These are phyloP conservation scores for Solanum appendiculatum DNA, from an alignment of 257 asterid genomes.

Conservation along the genomic window DNA sequence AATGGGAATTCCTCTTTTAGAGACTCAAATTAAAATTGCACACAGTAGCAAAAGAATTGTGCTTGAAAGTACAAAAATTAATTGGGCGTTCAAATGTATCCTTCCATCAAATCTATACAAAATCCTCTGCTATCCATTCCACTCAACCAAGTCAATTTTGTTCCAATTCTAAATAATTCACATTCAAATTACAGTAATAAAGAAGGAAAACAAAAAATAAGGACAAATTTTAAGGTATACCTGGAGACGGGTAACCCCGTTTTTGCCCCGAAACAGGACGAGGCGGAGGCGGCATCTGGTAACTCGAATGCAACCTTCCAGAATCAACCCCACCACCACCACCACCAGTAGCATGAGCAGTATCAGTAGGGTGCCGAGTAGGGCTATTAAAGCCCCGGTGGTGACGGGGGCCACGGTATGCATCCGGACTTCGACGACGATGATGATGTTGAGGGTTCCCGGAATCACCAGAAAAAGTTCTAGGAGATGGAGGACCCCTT, in stretches of 20 bases:
- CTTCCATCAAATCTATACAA: background rate
- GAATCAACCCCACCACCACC: constrained; percentile 19
- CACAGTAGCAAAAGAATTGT: background rate
- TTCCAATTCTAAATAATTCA: background rate
- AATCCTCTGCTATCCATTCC: background rate
- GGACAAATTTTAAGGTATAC: constrained; percentile 8
- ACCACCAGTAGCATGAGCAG: constrained; percentile 22
- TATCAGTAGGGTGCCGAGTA: constrained; percentile 35
- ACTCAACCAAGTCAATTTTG: background rate
- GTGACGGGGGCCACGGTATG: background rate
- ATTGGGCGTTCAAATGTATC: background rate
- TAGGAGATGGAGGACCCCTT: background rate
- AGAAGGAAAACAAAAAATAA: background rate
- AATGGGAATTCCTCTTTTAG: background rate
- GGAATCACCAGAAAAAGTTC: constrained; percentile 15
- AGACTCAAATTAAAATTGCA: background rate
- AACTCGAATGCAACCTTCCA: constrained; percentile 32
- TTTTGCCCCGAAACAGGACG: constrained; percentile 54
- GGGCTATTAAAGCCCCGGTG: constrained; percentile 4
- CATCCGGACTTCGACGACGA: background rate
- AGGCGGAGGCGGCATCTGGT: constrained; percentile 19
- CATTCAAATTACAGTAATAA: background rate
- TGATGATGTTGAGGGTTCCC: constrained; percentile 4
- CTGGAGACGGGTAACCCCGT: constrained; percentile 69
- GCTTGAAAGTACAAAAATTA: background rate